Evolutionary conservation across 2,329 filamentous ascomycete species (phyloP), one percentile per base, ranked within the genome.

Genomic region (Aspergillus spinulosporus): DNA sequence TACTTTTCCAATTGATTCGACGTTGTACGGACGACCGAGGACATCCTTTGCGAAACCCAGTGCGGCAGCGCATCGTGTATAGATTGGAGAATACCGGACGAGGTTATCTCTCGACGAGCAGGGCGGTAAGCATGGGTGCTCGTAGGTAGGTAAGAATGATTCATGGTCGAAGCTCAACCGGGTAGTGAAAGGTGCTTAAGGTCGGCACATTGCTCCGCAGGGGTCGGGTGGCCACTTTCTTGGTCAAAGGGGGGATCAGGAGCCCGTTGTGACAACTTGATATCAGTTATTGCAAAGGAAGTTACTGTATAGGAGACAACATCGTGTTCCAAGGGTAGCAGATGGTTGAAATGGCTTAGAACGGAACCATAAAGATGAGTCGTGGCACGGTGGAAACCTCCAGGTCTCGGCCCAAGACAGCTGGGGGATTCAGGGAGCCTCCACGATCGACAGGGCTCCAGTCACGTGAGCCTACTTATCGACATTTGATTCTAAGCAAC

Each of bases 71-170:
- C 48, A 26, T 67, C 60, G 48, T 60, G 59, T 4, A 61, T 40
- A 3, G 57, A 60, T 11, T 52, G 51, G 12, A 62, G 12, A 2
- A 62, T 31, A 43, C 49, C 61, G 1, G 61, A 52, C 40, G 61
- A 57, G 14, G 55, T 43, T 6, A 54, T 29, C n/a, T 59, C 52
- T 14, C 57, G 60, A 47, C 61, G 63, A 7, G 63, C 65, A 2
- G 64, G 65, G 31, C 65, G 69, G 46, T 66, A 67, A 14, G 66
- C 61, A 55, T 63, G 59, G 43, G 62, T 59, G 56, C 21, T 21
- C 21, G 63, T 57, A 50, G 63, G 67, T 51, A 66, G 52, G 52
- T 72, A 72, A 28, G 68, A 64, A 64, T 73, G 72, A 57, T 67
- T 74, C 72, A 74, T 73, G 44, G 58, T 65, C 53, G 57, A 49